Evolutionary conservation across 2,329 filamentous ascomycete species (phyloP).

Genomic region (Colletotrichum abscissum): DNA sequence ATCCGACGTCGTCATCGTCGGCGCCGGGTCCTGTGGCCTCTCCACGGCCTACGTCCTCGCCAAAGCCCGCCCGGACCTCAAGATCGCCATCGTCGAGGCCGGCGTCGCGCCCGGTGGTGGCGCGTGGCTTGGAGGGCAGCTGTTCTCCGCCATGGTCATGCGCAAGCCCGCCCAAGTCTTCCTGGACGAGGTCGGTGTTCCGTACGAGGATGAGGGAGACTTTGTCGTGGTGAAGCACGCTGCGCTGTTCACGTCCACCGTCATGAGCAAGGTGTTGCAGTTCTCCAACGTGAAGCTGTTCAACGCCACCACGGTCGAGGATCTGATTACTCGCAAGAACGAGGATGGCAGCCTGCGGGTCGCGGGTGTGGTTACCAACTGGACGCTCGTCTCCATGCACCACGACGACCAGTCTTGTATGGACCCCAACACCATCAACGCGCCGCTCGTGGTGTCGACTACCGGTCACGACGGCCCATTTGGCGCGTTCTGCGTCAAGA

Average conservation of each 20-base stretch:
- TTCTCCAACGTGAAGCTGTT: constrained; percentile 97
- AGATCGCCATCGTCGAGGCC: constrained; percentile 91
- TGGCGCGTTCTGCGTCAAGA: constrained; percentile 91
- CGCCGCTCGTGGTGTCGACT: constrained; percentile 87
- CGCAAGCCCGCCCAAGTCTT: constrained; percentile 91
- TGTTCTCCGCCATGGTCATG: constrained; percentile 96
- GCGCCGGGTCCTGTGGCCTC: constrained; percentile 89
- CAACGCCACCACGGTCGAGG: constrained; percentile 93
- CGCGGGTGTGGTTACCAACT: constrained; percentile 94
- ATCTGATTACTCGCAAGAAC: constrained; percentile 83
- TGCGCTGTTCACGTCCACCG: constrained; percentile 88
- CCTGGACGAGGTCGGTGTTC: constrained; percentile 82
- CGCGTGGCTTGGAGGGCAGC: constrained; percentile 92
- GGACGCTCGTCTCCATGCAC: constrained; percentile 90
- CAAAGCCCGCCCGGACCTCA: constrained; percentile 86
- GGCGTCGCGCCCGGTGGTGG: constrained; percentile 88
- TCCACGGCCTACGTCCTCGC: constrained; percentile 87
- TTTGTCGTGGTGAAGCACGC: constrained; percentile 96
- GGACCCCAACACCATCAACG: constrained; percentile 98
- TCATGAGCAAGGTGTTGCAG: constrained; percentile 83
- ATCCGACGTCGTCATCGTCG: constrained; percentile 93
- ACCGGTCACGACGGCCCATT: constrained; percentile 93
- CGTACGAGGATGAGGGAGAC: constrained; percentile 82
- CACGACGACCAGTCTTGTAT: constrained; percentile 94
- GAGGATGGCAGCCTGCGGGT: constrained; percentile 71